Conservation (phyloP, 202 grass and related monocot species). For the Setaria viridis region DNA sequence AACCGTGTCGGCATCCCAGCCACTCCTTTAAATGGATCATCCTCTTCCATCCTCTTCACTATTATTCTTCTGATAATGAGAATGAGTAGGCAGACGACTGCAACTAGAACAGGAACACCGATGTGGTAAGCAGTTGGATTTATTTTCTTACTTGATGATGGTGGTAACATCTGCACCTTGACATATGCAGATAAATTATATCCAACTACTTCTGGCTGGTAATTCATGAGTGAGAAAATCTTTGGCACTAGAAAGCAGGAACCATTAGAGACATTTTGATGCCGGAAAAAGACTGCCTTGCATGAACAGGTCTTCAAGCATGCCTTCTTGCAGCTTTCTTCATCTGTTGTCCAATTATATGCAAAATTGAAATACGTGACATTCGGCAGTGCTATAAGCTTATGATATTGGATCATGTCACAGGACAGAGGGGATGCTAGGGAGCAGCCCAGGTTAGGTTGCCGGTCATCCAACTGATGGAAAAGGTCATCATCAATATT, state of each 20-base stretch:
- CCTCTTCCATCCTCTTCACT: slow-evolving; percentile 52
- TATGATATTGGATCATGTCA: slow-evolving; percentile 63
- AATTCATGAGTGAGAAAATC: slow-evolving; percentile 71
- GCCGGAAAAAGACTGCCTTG: slow-evolving; percentile 66
- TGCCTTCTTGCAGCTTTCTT: slow-evolving; percentile 73
- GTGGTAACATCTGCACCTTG: slow-evolving; percentile 64
- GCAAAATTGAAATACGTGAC: slow-evolving; percentile 72
- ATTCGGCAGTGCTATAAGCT: slow-evolving; percentile 56
- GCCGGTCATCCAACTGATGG: slow-evolving; percentile 47
- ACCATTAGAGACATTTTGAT: slow-evolving; percentile 56
- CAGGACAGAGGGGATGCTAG: slow-evolving; percentile 65
- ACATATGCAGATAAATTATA: slow-evolving; percentile 73
- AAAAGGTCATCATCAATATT: slow-evolving; percentile 46
- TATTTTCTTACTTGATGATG: slow-evolving; percentile 39
- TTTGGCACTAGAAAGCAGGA: slow-evolving; percentile 63
- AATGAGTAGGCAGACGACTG: slow-evolving; percentile 46
- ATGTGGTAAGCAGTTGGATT: slow-evolving; percentile 48
- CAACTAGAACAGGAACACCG: slow-evolving; percentile 44
- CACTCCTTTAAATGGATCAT: slow-evolving; percentile 68
- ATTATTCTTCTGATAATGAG: slow-evolving; percentile 47
- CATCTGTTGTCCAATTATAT: slow-evolving; percentile 51
- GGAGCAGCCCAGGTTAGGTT: slow-evolving; percentile 59
- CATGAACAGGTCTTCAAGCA: slow-evolving; percentile 81
- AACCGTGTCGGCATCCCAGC: slow-evolving; percentile 75
- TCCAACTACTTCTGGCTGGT: slow-evolving; percentile 47